Conservation (phyloP, 345 rosid species). For the Lumnitzera littorea region DNA sequence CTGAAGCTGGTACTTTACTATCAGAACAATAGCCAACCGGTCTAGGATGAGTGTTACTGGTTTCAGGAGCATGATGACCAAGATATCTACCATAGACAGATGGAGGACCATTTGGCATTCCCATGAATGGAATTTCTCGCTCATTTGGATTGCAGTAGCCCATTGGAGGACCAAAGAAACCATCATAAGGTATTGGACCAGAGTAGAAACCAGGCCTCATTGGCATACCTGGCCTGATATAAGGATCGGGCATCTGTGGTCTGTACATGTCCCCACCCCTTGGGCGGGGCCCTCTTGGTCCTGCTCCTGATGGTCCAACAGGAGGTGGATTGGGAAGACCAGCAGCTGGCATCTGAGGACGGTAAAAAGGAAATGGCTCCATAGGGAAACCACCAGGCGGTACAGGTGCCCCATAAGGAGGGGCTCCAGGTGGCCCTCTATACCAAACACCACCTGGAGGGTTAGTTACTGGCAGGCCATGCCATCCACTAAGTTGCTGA, state of each 20-base stretch:
- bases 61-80: constrained; percentile 42
- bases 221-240: constrained; percentile 71
- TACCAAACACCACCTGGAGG: constrained; percentile 89
- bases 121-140: constrained; percentile 64
- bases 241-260: constrained; percentile 75
- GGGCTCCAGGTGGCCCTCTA: constrained; percentile 76
- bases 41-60: constrained; percentile 37
- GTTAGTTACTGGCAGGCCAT: constrained; percentile 71
- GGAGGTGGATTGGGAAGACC: constrained; percentile 44
- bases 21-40: constrained; percentile 51
- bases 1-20: constrained; percentile 33
- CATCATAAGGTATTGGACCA: constrained; percentile 69
- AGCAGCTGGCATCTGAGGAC: constrained; percentile 53
- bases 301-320: constrained; percentile 52
- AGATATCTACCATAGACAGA: constrained; percentile 8
- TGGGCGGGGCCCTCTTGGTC: constrained; percentile 70
- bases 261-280: constrained; percentile 68
- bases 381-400: constrained; percentile 76
- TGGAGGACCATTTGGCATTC: constrained; percentile 61
- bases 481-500: constrained; percentile 74
- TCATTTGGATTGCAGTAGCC: constrained; percentile 62
- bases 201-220: constrained; percentile 82
- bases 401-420: constrained; percentile 67
- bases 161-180: constrained; percentile 81
- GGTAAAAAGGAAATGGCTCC: constrained; percentile 81